Percentiles rank a stretch among this genome's conserved stretches.
These are phyloP conservation scores for Ceratocystis alfenasii DNA, from an alignment of 2,329 filamentous ascomycete genomes.

Conservation along the genomic window DNA sequence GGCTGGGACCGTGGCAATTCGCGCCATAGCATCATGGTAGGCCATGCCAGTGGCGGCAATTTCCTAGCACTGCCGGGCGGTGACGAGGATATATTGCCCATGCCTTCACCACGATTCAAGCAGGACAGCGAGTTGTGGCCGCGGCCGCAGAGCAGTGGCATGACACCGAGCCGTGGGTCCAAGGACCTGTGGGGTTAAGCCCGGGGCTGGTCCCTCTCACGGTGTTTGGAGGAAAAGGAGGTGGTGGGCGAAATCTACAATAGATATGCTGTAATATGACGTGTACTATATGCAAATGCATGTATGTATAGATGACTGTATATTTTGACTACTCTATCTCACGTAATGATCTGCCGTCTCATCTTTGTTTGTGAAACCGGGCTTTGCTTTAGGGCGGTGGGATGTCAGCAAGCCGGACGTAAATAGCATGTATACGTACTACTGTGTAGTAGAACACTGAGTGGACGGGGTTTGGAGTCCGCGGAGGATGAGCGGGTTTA, in stretches of 20 bases:
- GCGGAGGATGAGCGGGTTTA: background rate
- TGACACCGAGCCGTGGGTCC: constrained; percentile 31
- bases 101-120: constrained; percentile 21
- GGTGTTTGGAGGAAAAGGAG: background rate
- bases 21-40: constrained; percentile 43
- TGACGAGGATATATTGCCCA: constrained; percentile 20
- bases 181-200: constrained; percentile 35
- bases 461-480: too few species aligned
- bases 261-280: background rate
- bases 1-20: constrained; percentile 43
- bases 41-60: constrained; percentile 36
- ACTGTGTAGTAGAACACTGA: too few species aligned
- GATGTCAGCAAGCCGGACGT: background rate
- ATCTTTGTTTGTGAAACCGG: background rate
- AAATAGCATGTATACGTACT: background rate
- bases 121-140: constrained; percentile 33
- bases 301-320: too few species aligned
- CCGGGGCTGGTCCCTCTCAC: background rate
- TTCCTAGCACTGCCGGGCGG: constrained; percentile 42
- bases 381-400: background rate
- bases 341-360: background rate
- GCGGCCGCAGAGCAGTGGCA: constrained; percentile 35
- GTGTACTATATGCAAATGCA: background rate
- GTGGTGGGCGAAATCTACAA: background rate
- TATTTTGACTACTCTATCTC: background rate